Base-by-base conservation (phyloP, 2,329 filamentous ascomycete species). In the Hortaea sp. region DNA sequence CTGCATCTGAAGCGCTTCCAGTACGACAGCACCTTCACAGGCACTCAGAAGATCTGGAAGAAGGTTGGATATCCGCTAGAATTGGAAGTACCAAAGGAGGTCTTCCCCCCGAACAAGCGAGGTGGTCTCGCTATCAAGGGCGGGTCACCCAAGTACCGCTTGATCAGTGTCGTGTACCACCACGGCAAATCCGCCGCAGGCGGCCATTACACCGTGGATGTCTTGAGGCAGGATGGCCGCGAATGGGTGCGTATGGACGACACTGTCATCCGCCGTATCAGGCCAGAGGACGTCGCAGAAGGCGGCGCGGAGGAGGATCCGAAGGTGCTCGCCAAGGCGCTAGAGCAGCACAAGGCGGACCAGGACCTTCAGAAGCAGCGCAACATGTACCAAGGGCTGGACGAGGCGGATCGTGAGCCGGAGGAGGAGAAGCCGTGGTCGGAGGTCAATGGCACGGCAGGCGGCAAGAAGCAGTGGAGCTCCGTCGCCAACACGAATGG, bases 191-290 rank as follows among this genome's bases (percentile, higher is more conserved):
- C 94, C 57, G 92, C 92, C 32, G 94, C 85, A 53, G 89, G 88
- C 44, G 92, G 92, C 3, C 92, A 98, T 65, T 98, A 98, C 66
- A 98, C 92, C 1, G 90, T 94, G n/a, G 92, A 98, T 64, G 84
- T 95, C 37, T 81, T 89, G 48, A 84, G 92, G 43, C 90, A 97
- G 66, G 92, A 98, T 62, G 88, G 84, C n/a, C 79, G 79, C 20
- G 89, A 95, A 66, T 98, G 92, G 92, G 85, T 98, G 47, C 85
- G 90, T 45, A 79, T 98, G 55, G 92, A 98, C 59, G 92, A 98
- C 63, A 98, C 92, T 0, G 71, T 88, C 49, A 88, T 98, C 53
- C 81, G 85, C 50, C 84, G 88, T 37, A 81, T 98, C 32, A 79
- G 84, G 45, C 83, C 82, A 51, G 86, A 95, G 60, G 90, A 97